These are phyloP conservation scores for Gastrolobium villosum DNA, from an alignment of 306 rosid genomes.

Conservation along the genomic window DNA sequence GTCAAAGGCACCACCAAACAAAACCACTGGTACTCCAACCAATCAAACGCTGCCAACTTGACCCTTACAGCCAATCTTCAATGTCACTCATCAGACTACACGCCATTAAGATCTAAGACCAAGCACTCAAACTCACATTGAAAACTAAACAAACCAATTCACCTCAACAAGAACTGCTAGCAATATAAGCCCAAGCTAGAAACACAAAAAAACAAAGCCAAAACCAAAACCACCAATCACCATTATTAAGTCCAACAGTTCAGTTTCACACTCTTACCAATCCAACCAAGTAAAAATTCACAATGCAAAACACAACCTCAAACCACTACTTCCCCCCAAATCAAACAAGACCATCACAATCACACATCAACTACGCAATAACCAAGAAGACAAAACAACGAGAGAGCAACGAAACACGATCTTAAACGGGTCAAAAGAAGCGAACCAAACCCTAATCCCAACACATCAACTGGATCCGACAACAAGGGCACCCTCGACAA, in stretches of 20 bases:
- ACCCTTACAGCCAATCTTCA: conserved; percentile 31
- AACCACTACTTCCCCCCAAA: conserved; percentile 46
- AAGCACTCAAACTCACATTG: conserved; percentile 36
- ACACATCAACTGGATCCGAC: conserved; percentile 77
- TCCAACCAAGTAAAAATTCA: conserved; percentile 43
- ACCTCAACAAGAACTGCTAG: conserved; percentile 37
- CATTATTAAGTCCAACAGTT: conserved; percentile 52
- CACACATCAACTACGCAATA: conserved; percentile 46
- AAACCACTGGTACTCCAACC: conserved; percentile 37
- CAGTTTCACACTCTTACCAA: conserved; percentile 52
- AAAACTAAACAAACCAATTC: conserved; percentile 40
- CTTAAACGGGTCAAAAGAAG: conserved; percentile 65
- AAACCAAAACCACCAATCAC: conserved; percentile 46
- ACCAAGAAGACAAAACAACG: conserved; percentile 42
- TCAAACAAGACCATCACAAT: conserved; percentile 49
- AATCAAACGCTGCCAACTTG: conserved; percentile 23
- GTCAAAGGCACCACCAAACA: background rate
- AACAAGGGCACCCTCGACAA: conserved; percentile 17
- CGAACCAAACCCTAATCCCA: conserved; percentile 72
- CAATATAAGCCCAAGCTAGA: conserved; percentile 45
- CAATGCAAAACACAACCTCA: conserved; percentile 51
- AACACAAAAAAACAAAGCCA: conserved; percentile 12
- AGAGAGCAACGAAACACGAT: conserved; percentile 52
- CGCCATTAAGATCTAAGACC: conserved; percentile 46
- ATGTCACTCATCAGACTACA: conserved; percentile 30